Evolutionary conservation across 2,329 filamentous ascomycete genomes (phyloP).

Genomic region (Emergomyces africanus): DNA sequence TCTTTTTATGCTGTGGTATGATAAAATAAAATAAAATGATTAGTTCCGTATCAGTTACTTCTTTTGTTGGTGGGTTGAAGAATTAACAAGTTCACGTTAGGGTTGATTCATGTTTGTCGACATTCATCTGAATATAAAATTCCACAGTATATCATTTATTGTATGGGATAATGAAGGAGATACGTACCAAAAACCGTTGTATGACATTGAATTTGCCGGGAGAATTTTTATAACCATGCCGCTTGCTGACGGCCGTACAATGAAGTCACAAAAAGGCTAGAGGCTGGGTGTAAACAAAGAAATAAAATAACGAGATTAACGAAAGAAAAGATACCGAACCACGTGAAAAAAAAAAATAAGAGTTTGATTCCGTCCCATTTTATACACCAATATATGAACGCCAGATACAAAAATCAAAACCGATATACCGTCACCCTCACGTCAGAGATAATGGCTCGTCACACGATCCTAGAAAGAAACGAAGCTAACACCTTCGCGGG

Average conservation of each 20-base stretch:
- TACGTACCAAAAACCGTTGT: not conserved
- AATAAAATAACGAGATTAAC: no score
- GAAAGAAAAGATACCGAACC: not conserved
- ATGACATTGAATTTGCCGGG: not conserved
- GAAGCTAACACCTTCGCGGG: not conserved
- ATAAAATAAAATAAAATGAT: not conserved
- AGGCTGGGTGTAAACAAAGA: no score
- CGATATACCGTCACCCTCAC: not conserved
- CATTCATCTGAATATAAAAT: not conserved
- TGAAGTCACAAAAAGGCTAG: not conserved
- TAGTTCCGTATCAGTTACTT: not conserved
- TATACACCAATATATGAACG: slow-evolving; percentile 3
- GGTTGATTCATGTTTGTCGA: not conserved
- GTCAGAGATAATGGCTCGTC: not conserved
- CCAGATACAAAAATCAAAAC: not conserved
- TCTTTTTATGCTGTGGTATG: not conserved
- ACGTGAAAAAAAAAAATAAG: not conserved
- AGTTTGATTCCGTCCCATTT: slow-evolving; percentile 1
- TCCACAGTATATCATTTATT: not conserved
- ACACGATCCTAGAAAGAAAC: not conserved
- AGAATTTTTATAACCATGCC: not conserved
- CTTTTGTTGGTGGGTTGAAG: not conserved
- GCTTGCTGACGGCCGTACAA: not conserved
- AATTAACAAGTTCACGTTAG: not conserved
- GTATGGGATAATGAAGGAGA: not conserved